These are phyloP conservation scores for Ophiostoma ulmi DNA, from an alignment of 2,329 filamentous ascomycete species.

Conservation along the genomic window DNA sequence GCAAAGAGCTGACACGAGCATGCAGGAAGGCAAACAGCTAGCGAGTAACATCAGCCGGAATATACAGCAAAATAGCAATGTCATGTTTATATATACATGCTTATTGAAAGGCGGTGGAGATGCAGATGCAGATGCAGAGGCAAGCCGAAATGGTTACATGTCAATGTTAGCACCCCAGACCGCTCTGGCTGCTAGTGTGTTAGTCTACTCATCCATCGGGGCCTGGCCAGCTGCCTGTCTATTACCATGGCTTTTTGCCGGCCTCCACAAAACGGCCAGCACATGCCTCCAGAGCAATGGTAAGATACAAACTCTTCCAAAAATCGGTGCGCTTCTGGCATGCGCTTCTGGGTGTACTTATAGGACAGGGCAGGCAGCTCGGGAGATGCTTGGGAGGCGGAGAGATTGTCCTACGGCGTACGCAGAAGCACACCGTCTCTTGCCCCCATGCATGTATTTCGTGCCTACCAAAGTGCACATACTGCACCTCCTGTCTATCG, in stretches of 20 bases:
- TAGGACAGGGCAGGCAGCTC: not conserved
- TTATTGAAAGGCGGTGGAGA: constrained; percentile 13
- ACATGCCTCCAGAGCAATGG: not conserved
- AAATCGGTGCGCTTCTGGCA: not conserved
- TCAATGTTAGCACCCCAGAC: constrained; percentile 1
- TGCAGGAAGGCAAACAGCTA: not conserved
- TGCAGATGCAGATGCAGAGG: constrained; percentile 14
- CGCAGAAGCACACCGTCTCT: constrained; percentile 14
- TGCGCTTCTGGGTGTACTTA: not conserved
- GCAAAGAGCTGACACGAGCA: not conserved
- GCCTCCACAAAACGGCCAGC: constrained; percentile 2
- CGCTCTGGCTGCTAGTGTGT: constrained; percentile 3
- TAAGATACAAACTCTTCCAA: not conserved
- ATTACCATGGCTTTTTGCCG: not conserved
- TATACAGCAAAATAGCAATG: not conserved
- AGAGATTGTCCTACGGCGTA: constrained; percentile 18
- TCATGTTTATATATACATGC: not conserved
- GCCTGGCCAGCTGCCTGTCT: not conserved
- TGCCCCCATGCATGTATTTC: not conserved
- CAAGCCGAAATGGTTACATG: not conserved
- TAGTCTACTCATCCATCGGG: not conserved
- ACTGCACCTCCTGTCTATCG: not conserved
- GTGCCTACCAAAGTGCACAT: not conserved
- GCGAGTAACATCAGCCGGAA: not conserved
- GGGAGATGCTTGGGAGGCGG: not conserved